Evolutionary conservation across 2,329 filamentous ascomycete species (phyloP).

Genomic region (Lasiodiplodia gonubiensis): DNA sequence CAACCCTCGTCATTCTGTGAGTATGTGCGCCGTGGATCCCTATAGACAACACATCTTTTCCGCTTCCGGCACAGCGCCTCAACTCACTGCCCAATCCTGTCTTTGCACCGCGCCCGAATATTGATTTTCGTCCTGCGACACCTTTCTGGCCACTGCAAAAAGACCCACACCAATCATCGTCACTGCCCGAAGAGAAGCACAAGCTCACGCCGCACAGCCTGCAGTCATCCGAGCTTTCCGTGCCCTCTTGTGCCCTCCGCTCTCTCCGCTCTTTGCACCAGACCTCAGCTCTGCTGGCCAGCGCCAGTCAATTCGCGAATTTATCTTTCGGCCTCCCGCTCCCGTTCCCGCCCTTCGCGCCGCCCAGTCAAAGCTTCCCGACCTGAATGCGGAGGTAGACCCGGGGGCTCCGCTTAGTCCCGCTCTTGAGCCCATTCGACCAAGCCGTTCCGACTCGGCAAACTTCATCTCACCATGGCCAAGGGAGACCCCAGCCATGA

Average conservation of each 20-base stretch:
- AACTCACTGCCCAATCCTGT: neutral
- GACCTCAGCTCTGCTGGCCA: conserved; percentile 1
- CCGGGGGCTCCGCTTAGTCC: conserved; percentile 8
- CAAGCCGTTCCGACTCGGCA: neutral
- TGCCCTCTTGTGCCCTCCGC: conserved; percentile 8
- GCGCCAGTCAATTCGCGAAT: conserved; percentile 1
- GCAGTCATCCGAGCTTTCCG: conserved; percentile 10
- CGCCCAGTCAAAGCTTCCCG: conserved; percentile 9
- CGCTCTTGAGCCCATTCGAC: neutral
- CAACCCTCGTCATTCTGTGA: conserved; percentile 6
- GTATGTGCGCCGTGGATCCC: conserved; percentile 19
- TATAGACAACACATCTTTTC: conserved; percentile 18
- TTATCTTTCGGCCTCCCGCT: neutral
- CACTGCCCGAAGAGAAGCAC: conserved; percentile 2
- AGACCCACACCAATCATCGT: conserved; percentile 21
- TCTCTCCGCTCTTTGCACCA: conserved; percentile 13
- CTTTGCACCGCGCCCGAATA: neutral
- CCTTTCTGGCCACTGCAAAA: conserved; percentile 3
- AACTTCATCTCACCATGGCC: conserved; percentile 4
- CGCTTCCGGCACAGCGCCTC: conserved; percentile 7
- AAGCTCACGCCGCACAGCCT: conserved; percentile 9
- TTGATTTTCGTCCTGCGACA: conserved; percentile 8
- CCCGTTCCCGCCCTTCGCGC: neutral
- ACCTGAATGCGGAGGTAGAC: conserved; percentile 12
- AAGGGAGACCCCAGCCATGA: conserved; percentile 22